phyloP scores from a whole-genome alignment of 306 rosid genomes.

The Citrullus mucosospermus region DNA sequence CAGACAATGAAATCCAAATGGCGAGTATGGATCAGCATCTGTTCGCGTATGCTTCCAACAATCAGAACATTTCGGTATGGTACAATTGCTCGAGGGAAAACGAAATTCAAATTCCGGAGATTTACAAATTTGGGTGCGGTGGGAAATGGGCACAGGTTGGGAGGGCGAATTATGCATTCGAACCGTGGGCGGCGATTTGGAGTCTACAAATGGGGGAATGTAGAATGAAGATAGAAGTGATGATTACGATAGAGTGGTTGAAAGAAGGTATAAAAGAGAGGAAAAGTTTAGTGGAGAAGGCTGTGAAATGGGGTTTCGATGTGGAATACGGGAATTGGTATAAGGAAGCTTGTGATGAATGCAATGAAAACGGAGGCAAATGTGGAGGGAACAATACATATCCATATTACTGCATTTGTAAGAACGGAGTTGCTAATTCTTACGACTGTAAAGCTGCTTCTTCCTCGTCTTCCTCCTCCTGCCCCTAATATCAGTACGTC shows the following conservation, averaged over 20 bases:
- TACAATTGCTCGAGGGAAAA: not conserved
- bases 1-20: not conserved
- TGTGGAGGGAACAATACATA: not conserved
- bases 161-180: not conserved
- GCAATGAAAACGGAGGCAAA: not conserved
- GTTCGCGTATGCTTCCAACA: not conserved
- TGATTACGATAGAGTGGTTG: not conserved
- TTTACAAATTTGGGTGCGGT: not conserved
- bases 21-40: not conserved
- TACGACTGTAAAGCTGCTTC: not conserved
- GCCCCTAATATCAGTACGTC: not conserved
- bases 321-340: not conserved
- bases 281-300: not conserved
- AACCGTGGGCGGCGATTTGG: not conserved
- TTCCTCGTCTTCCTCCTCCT: not conserved
- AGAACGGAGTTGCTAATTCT: not conserved
- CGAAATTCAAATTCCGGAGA: not conserved
- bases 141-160: not conserved
- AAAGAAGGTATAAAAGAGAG: not conserved
- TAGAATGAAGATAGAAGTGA: not conserved
- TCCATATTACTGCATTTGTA: not conserved
- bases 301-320: not conserved
- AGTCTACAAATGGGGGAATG: not conserved
- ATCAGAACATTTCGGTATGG: constrained; percentile 10
- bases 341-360: not conserved